Percentiles rank a stretch among this genome's conserved stretches.
Evolutionary conservation across 2,329 filamentous ascomycete species (phyloP).

Genomic region (Simplicillium sp.): DNA sequence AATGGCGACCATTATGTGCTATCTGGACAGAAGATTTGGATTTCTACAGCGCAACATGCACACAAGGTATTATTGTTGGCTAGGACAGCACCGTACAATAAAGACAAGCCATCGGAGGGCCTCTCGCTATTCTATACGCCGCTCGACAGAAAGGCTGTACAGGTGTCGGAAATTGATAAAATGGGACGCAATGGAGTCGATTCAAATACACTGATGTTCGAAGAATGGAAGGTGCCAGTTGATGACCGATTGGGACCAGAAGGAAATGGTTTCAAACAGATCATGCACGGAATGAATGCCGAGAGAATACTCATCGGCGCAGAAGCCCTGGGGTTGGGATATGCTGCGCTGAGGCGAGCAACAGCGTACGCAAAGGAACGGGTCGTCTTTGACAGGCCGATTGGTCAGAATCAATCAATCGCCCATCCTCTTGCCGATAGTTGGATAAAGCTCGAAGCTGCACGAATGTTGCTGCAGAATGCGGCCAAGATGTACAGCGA

Average conservation of each 20-base stretch:
- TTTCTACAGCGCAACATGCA: constrained; percentile 73
- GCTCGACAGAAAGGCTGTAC: constrained; percentile 52
- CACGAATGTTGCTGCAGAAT: constrained; percentile 55
- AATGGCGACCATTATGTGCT: constrained; percentile 53
- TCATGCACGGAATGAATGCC: constrained; percentile 72
- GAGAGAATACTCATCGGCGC: constrained; percentile 67
- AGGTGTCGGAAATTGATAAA: constrained; percentile 66
- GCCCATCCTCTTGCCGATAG: constrained; percentile 55
- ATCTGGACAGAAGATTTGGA: constrained; percentile 81
- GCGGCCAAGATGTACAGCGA: constrained; percentile 53
- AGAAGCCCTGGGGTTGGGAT: constrained; percentile 71
- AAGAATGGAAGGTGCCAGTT: constrained; percentile 59
- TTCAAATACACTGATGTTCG: constrained; percentile 82
- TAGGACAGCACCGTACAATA: constrained; percentile 60
- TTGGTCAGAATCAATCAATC: constrained; percentile 57
- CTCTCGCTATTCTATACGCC: constrained; percentile 75
- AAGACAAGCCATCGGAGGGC: constrained; percentile 58
- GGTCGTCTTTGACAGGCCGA: constrained; percentile 52
- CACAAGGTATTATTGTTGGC: constrained; percentile 75
- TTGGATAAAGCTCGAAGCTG: constrained; percentile 55
- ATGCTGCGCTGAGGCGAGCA: constrained; percentile 56
- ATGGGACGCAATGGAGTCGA: constrained; percentile 79
- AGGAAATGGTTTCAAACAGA: constrained; percentile 68
- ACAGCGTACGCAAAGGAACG: constrained; percentile 57
- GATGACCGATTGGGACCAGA: constrained; percentile 60